These are phyloP conservation scores for Trametes elegans DNA, from an alignment of 768 basidiomycete genomes.

Conservation along the genomic window DNA sequence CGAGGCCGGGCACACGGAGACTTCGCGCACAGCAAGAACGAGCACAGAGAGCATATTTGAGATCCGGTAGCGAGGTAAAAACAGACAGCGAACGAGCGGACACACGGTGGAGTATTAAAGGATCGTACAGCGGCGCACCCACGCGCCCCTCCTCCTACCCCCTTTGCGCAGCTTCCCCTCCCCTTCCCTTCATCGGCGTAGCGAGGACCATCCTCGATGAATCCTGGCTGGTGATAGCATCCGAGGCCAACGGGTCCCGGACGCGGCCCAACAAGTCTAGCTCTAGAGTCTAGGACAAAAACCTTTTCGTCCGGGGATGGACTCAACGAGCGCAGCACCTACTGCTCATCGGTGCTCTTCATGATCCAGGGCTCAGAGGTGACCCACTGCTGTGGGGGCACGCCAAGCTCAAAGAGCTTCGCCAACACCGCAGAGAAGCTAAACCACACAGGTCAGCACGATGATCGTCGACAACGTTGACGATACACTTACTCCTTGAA, in stretches of 20 bases:
- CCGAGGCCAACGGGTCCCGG: too few relatives aligned
- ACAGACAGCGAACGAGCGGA: background rate
- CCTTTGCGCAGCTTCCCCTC: background rate
- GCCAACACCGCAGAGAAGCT: conserved; percentile 83
- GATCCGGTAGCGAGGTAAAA: background rate
- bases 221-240: too few relatives aligned
- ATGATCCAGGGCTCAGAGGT: conserved; percentile 73
- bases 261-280: too few relatives aligned
- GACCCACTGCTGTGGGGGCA: conserved; percentile 77
- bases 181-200: background rate
- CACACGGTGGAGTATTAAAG: background rate
- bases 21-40: background rate
- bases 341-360: conserved; percentile 47
- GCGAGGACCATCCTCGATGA: too few relatives aligned
- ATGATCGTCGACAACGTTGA: background rate
- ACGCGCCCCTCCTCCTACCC: background rate
- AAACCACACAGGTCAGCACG: conserved; percentile 8
- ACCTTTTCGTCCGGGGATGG: background rate
- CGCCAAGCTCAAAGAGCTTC: conserved; percentile 90
- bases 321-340: background rate
- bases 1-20: conserved; percentile 1
- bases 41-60: background rate
- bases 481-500: conserved; percentile 80
- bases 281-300: conserved; percentile 14
- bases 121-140: conserved; percentile 3